A percentile compares a stretch with the other conserved stretches of the same genome.
Evolutionary conservation across 805 yeast genomes (phyloP).

Genomic region (Saccharomycopsis fodiens): DNA sequence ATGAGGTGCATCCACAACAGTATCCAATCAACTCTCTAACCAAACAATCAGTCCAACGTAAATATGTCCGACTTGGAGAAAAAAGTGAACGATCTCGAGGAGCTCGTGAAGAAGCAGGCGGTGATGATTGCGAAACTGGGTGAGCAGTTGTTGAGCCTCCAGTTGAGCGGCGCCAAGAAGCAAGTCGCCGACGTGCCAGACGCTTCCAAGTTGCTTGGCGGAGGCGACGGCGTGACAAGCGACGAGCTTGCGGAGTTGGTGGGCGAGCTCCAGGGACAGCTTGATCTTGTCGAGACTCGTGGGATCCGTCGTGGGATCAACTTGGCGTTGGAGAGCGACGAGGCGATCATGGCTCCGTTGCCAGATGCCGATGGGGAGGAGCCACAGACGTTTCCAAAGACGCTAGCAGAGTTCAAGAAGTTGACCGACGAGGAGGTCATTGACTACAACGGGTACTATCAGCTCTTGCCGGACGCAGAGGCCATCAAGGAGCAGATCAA

Average conservation of each 20-base stretch:
- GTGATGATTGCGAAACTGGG: slow-evolving; percentile 69
- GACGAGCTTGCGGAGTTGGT: slow-evolving; percentile 84
- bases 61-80: slow-evolving; percentile 26
- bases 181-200: slow-evolving; percentile 28
- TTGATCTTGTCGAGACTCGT: slow-evolving; percentile 72
- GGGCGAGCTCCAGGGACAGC: slow-evolving; percentile 83
- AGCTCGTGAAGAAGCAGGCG: slow-evolving; percentile 56
- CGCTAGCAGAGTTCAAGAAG: slow-evolving; percentile 43
- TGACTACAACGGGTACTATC: slow-evolving; percentile 63
- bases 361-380: slow-evolving; percentile 74
- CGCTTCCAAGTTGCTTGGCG: slow-evolving; percentile 22
- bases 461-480: slow-evolving; percentile 57
- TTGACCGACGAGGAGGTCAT: slow-evolving; percentile 36
- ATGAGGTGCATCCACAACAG: too few species aligned
- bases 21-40: too few species aligned
- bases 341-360: slow-evolving; percentile 49
- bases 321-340: slow-evolving; percentile 37
- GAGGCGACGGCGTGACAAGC: slow-evolving; percentile 56
- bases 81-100: slow-evolving; percentile 45
- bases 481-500: slow-evolving; percentile 29
- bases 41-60: too few species aligned
- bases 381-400: slow-evolving; percentile 56
- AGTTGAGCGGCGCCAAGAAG: slow-evolving; percentile 45
- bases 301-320: slow-evolving; percentile 65
- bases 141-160: slow-evolving; percentile 63